phyloP scores from a whole-genome alignment of 2,329 filamentous ascomycete genomes.

The Truncatella angustata region DNA sequence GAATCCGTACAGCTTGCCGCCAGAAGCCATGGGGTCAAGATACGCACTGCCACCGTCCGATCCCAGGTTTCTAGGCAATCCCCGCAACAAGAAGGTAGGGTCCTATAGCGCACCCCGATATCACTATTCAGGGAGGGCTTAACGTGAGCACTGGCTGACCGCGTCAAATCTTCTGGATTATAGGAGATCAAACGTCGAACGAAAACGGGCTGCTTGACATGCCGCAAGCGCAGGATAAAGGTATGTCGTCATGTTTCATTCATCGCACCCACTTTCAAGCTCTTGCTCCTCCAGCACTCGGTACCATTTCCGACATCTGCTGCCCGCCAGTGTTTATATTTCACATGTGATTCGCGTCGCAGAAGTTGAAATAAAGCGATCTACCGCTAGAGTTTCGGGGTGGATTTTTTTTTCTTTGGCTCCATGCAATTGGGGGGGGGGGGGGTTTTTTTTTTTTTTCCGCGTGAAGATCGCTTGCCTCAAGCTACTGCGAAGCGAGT shows the following conservation, averaged over 20 bases:
- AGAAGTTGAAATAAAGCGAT: neutral
- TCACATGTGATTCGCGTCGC: neutral
- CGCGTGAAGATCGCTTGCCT: conserved; percentile 34
- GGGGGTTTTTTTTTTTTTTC: conserved; percentile 13
- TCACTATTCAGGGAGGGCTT: too few relatives aligned
- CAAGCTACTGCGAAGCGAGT: conserved; percentile 35
- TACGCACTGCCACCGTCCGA: conserved; percentile 48
- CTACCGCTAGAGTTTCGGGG: conserved; percentile 43
- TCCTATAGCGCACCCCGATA: too few relatives aligned
- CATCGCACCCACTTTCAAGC: conserved; percentile 4
- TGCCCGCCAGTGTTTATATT: neutral
- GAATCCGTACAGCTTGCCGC: conserved; percentile 42
- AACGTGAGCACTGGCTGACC: too few relatives aligned
- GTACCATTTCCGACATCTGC: neutral
- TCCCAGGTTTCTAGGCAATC: conserved; percentile 44
- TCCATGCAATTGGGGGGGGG: too few relatives aligned
- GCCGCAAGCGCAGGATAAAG: conserved; percentile 62
- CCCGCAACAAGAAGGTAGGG: conserved; percentile 57
- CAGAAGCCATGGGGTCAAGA: conserved; percentile 40
- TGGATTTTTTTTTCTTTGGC: conserved; percentile 9
- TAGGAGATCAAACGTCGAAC: conserved; percentile 64
- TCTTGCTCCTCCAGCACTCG: neutral
- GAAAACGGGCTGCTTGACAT: conserved; percentile 62
- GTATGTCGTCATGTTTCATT: conserved; percentile 39
- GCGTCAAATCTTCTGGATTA: conserved; percentile 20